Evolutionary conservation across 768 basidiomycete genomes (phyloP).

Genomic region (Clitopilus hobsonii): DNA sequence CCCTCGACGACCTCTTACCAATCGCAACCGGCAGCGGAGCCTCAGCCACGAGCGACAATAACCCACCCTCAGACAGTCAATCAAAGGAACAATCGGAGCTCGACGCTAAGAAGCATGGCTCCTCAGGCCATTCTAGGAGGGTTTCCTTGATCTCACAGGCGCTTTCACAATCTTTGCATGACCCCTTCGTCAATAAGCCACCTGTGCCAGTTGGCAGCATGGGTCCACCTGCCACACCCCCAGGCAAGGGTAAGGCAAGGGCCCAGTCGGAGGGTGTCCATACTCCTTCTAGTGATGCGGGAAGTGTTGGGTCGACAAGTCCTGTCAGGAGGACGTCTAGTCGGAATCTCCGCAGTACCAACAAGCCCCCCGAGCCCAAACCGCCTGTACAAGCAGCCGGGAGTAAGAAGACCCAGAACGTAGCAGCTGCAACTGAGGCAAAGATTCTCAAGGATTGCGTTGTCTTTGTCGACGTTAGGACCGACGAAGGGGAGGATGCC

Average conservation of each 20-base stretch:
- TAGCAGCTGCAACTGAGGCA: slow-evolving; percentile 19
- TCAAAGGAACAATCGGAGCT: slow-evolving; percentile 18
- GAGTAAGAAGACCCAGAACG: slow-evolving; percentile 11
- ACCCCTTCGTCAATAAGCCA: slow-evolving; percentile 25
- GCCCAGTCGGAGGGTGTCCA: slow-evolving; percentile 33
- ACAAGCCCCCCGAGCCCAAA: slow-evolving; percentile 6
- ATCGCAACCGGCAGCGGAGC: not conserved
- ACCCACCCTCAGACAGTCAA: slow-evolving; percentile 8
- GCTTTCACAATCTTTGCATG: slow-evolving; percentile 59
- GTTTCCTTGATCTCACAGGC: slow-evolving; percentile 57
- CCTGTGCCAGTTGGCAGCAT: slow-evolving; percentile 28
- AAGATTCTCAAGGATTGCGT: slow-evolving; percentile 67
- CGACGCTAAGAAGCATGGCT: slow-evolving; percentile 16
- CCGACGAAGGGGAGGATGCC: slow-evolving; percentile 79
- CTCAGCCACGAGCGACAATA: not conserved
- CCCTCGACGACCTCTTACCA: not conserved
- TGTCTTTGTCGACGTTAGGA: slow-evolving; percentile 86
- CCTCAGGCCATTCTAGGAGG: slow-evolving; percentile 40
- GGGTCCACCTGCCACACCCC: slow-evolving; percentile 48
- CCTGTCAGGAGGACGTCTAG: slow-evolving; percentile 11
- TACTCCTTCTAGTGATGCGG: slow-evolving; percentile 14
- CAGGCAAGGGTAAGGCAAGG: slow-evolving; percentile 29
- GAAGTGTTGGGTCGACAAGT: slow-evolving; percentile 4
- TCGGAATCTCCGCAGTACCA: slow-evolving; percentile 25
- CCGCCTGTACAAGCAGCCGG: slow-evolving; percentile 11